A percentile compares a stretch with the other conserved stretches of the same genome.
Conservation (phyloP, 2,329 filamentous ascomycete genomes). For the Xylariaceae sp. region DNA sequence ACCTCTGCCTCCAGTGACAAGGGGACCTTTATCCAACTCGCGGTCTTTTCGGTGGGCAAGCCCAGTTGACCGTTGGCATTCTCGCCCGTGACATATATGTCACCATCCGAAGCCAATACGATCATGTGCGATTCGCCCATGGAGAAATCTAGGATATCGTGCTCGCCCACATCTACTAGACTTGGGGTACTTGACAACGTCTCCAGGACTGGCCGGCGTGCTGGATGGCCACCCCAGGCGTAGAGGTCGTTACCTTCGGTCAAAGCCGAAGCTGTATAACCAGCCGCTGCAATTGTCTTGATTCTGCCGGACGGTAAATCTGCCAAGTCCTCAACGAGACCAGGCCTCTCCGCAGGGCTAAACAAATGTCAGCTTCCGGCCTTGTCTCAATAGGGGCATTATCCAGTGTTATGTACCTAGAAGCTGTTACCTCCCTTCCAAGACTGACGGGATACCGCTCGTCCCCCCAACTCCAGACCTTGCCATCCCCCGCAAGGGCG, state of each 20-base stretch:
- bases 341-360: constrained; percentile 44
- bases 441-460: constrained; percentile 52
- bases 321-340: constrained; percentile 43
- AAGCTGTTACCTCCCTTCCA: constrained; percentile 42
- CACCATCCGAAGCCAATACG: constrained; percentile 44
- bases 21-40: constrained; percentile 36
- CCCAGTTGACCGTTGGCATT: constrained; percentile 59
- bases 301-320: constrained; percentile 49
- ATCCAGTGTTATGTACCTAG: constrained; percentile 29
- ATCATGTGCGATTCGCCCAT: constrained; percentile 57
- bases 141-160: constrained; percentile 52
- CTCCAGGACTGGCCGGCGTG: constrained; percentile 31
- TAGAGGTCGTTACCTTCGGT: constrained; percentile 56
- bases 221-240: constrained; percentile 51
- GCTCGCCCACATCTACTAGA: constrained; percentile 43
- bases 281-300: constrained; percentile 49
- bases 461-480: constrained; percentile 53
- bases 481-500: constrained; percentile 40
- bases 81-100: constrained; percentile 51
- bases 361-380: constrained; percentile 10
- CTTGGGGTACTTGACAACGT: constrained; percentile 34
- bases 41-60: constrained; percentile 28
- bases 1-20: constrained; percentile 29
- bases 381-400: background rate
- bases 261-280: constrained; percentile 54